Conservation (phyloP, 1,139 yeast genomes). For the Blastobotrys arbuscula region DNA sequence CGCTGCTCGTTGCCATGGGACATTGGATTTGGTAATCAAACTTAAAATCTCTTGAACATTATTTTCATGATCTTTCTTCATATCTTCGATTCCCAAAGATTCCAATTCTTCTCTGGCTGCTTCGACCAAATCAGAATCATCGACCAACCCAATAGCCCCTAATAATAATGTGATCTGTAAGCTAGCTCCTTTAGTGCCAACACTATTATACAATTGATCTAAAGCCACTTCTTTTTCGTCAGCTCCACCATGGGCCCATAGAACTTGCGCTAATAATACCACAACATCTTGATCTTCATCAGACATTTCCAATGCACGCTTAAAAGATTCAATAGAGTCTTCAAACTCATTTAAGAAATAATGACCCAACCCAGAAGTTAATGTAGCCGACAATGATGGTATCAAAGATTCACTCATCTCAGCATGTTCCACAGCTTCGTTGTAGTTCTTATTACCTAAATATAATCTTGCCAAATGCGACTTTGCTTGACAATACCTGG, state of each 20-base stretch:
- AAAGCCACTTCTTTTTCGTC: slow-evolving; percentile 70
- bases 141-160: slow-evolving; percentile 71
- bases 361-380: slow-evolving; percentile 63
- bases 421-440: slow-evolving; percentile 56
- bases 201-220: slow-evolving; percentile 43
- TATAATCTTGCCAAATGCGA: slow-evolving; percentile 66
- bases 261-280: slow-evolving; percentile 67
- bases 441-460: slow-evolving; percentile 54
- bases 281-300: slow-evolving; percentile 58
- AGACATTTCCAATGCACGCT: slow-evolving; percentile 50
- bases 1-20: slow-evolving; percentile 65
- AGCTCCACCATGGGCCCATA: slow-evolving; percentile 60
- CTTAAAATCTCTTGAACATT: slow-evolving; percentile 47
- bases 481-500: slow-evolving; percentile 53
- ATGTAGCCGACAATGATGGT: slow-evolving; percentile 45
- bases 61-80: slow-evolving; percentile 45
- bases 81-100: slow-evolving; percentile 43
- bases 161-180: slow-evolving; percentile 61
- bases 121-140: slow-evolving; percentile 51
- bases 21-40: slow-evolving; percentile 30
- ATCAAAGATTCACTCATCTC: slow-evolving; percentile 40
- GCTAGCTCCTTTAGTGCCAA: slow-evolving; percentile 51
- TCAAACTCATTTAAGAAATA: slow-evolving; percentile 61
- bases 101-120: slow-evolving; percentile 66
- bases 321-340: slow-evolving; percentile 62